Evolutionary conservation across 2,329 filamentous ascomycete species (phyloP).

Genomic region (Talaromyces islandicus): DNA sequence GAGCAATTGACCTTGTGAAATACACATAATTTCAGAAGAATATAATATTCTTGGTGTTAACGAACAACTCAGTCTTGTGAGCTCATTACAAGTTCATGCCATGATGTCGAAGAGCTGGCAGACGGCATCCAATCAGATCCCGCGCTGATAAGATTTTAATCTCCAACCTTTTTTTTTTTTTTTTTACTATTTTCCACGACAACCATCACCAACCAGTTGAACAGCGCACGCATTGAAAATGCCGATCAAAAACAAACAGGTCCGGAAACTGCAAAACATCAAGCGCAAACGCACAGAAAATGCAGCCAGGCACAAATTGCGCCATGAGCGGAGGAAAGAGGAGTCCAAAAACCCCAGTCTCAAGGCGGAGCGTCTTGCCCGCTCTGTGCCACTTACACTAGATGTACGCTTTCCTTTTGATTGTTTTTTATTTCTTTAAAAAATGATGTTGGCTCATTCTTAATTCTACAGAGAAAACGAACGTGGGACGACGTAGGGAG

Average conservation of each 20-base stretch:
- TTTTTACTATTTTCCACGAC: not conserved
- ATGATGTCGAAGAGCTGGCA: not conserved
- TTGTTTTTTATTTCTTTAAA: too few relatives aligned
- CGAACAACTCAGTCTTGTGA: not conserved
- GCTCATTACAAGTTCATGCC: not conserved
- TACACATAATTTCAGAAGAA: too few relatives aligned
- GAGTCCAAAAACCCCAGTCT: constrained; percentile 78
- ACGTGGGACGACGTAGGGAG: constrained; percentile 75
- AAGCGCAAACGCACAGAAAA: constrained; percentile 73
- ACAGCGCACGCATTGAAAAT: constrained; percentile 46
- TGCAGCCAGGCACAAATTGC: constrained; percentile 66
- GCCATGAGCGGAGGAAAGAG: constrained; percentile 73
- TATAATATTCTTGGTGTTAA: not conserved
- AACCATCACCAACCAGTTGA: not conserved
- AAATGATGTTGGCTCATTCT: not conserved
- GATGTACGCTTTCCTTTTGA: constrained; percentile 40
- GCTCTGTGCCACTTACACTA: constrained; percentile 73
- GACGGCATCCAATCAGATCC: not conserved
- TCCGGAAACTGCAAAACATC: constrained; percentile 70
- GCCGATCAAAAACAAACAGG: constrained; percentile 63
- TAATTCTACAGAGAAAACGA: constrained; percentile 58
- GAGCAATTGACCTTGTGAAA: too few relatives aligned
- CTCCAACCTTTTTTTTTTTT: constrained; percentile 20
- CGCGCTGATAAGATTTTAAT: constrained; percentile 12
- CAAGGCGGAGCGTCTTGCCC: constrained; percentile 64